phyloP scores from a whole-genome alignment of 768 basidiomycete genomes.

The Termitomyces sp. region DNA sequence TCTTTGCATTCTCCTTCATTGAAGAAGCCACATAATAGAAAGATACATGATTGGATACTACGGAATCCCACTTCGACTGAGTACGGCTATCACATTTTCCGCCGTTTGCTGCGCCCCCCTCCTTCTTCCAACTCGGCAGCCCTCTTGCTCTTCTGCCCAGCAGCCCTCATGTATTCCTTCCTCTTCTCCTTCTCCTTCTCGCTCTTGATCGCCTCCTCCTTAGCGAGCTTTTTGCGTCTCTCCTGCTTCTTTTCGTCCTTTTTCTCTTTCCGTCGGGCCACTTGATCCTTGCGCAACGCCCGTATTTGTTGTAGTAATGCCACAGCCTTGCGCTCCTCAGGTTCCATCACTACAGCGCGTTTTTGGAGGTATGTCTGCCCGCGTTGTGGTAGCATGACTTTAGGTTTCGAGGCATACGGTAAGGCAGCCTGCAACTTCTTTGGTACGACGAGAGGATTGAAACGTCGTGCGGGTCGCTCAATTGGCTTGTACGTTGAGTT shows the following conservation, averaged over 20 bases:
- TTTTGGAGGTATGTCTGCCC: conserved; percentile 86
- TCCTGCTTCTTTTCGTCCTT: conserved; percentile 72
- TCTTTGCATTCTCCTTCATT: background rate
- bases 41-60: background rate
- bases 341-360: conserved; percentile 92
- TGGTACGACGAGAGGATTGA: conserved; percentile 86
- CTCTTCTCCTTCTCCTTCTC: conserved; percentile 75
- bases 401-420: conserved; percentile 92
- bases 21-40: background rate
- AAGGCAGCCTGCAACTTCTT: conserved; percentile 86
- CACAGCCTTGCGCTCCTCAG: conserved; percentile 90
- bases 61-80: background rate
- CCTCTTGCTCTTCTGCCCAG: conserved; percentile 69
- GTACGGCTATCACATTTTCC: conserved; percentile 26
- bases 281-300: conserved; percentile 86
- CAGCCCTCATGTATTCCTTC: conserved; percentile 68
- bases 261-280: conserved; percentile 73
- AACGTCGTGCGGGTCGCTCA: conserved; percentile 73
- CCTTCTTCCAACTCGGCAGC: conserved; percentile 59
- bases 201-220: conserved; percentile 51
- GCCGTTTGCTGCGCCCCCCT: conserved; percentile 41
- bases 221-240: conserved; percentile 67
- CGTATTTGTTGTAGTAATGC: conserved; percentile 91
- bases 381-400: conserved; percentile 68
- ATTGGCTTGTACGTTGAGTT: conserved; percentile 89